Evolutionary conservation across 2,329 filamentous ascomycete species (phyloP).

Genomic region (Lizonia empirigonia): DNA sequence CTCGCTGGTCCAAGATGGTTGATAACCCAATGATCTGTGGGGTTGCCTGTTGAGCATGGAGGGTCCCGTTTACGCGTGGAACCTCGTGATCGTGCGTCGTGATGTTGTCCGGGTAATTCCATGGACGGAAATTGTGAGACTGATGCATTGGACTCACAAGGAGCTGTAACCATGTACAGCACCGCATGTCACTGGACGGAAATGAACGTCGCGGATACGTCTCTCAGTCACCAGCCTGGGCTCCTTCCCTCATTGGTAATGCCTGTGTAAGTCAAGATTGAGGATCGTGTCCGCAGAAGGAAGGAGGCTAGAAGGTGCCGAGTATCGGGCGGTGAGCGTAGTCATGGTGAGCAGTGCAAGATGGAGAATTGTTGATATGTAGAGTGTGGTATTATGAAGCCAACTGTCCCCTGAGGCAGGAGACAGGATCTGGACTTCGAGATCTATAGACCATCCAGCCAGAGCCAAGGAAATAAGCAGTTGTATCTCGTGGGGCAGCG

Average conservation of each 20-base stretch:
- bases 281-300: constrained; percentile 11
- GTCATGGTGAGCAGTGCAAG: not conserved
- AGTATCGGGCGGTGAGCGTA: not conserved
- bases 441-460: constrained; percentile 21
- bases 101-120: not conserved
- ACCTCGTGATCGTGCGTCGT: not conserved
- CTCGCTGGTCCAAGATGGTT: constrained; percentile 4
- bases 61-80: not conserved
- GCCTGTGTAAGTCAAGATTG: constrained; percentile 13
- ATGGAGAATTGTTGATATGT: constrained; percentile 6
- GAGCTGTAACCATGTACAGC: not conserved
- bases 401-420: constrained; percentile 2
- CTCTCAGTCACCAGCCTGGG: not conserved
- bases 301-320: constrained; percentile 6
- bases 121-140: not conserved
- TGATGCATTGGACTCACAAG: not conserved
- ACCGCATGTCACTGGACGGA: constrained; percentile 6
- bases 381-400: constrained; percentile 27
- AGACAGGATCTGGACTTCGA: not conserved
- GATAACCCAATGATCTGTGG: constrained; percentile 5
- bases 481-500: constrained; percentile 12
- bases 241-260: constrained; percentile 16
- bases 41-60: constrained; percentile 1
- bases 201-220: constrained; percentile 11
- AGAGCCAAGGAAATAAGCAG: constrained; percentile 5